Evolutionary conservation across 108 stramenopile genomes (phyloP).

Genomic region (Licmophora abbreviata): DNA sequence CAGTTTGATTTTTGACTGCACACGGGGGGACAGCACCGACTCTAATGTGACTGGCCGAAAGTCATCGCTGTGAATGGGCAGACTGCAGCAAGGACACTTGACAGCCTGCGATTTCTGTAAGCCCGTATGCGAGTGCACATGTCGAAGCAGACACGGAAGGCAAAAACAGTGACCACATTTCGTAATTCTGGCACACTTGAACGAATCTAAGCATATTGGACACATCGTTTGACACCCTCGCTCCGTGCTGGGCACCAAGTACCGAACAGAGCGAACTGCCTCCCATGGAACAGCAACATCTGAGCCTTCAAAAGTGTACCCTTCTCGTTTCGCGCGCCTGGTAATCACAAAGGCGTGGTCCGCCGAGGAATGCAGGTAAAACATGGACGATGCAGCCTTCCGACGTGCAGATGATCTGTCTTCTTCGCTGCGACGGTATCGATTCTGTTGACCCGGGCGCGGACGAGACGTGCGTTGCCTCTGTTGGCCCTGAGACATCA

Average conservation of each 20-base stretch:
- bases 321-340: slow-evolving; percentile 5
- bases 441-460: slow-evolving; percentile 1
- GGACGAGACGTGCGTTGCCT: slow-evolving; percentile 3
- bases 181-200: slow-evolving; percentile 47
- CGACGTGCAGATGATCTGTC: slow-evolving; percentile 28
- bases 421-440: slow-evolving; percentile 13
- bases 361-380: slow-evolving; percentile 37
- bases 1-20: slow-evolving; percentile 34
- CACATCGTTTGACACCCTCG: slow-evolving; percentile 11
- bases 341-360: slow-evolving; percentile 43
- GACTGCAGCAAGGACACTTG: slow-evolving; percentile 46
- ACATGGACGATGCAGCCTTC: slow-evolving; percentile 24
- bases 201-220: slow-evolving; percentile 71
- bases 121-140: slow-evolving; percentile 30
- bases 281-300: slow-evolving; percentile 37
- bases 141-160: slow-evolving; percentile 57
- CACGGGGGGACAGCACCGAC: slow-evolving; percentile 15
- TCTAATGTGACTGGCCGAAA: slow-evolving; percentile 46
- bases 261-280: slow-evolving; percentile 27
- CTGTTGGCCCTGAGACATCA: not conserved
- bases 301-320: slow-evolving; percentile 20
- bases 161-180: slow-evolving; percentile 79
- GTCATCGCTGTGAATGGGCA: slow-evolving; percentile 35
- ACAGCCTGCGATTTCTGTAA: slow-evolving; percentile 13
- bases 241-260: slow-evolving; percentile 6